Evolutionary conservation across 305 asterid genomes (phyloP).

Genomic region (Plantago lanceolata): DNA sequence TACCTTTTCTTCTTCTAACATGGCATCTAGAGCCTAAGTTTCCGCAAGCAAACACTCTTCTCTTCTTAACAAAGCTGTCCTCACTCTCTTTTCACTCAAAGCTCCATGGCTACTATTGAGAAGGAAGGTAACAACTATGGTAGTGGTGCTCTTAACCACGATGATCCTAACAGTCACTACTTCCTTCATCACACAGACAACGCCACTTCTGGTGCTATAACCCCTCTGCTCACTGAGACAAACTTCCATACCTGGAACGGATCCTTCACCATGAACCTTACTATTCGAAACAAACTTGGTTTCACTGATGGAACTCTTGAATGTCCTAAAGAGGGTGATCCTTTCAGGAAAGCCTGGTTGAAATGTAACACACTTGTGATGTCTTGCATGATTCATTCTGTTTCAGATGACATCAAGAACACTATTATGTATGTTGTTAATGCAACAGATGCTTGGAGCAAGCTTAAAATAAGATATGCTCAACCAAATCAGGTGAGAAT

Average conservation of each 20-base stretch:
- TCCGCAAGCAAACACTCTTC: too few species aligned
- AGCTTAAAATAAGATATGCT: not conserved
- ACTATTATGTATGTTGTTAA: not conserved
- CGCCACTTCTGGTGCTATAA: not conserved
- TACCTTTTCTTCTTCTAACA: too few species aligned
- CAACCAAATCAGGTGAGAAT: not conserved
- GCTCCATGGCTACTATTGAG: too few species aligned
- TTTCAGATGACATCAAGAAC: not conserved
- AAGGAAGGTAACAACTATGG: too few species aligned
- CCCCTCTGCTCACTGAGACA: not conserved
- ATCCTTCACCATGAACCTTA: not conserved
- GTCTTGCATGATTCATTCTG: not conserved
- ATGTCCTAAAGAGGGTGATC: not conserved
- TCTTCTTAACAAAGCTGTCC: too few species aligned
- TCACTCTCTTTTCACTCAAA: too few species aligned
- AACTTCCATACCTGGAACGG: not conserved
- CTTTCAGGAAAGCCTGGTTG: not conserved
- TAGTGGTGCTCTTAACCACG: too few species aligned
- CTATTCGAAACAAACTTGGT: not conserved
- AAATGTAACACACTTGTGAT: not conserved
- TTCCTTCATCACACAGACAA: not conserved
- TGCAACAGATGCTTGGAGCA: not conserved
- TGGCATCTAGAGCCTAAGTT: too few species aligned
- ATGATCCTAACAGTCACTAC: too few species aligned
- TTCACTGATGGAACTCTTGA: not conserved